Base-by-base conservation (phyloP, 1,139 yeast genomes). In the Blastobotrys illinoisensis region DNA sequence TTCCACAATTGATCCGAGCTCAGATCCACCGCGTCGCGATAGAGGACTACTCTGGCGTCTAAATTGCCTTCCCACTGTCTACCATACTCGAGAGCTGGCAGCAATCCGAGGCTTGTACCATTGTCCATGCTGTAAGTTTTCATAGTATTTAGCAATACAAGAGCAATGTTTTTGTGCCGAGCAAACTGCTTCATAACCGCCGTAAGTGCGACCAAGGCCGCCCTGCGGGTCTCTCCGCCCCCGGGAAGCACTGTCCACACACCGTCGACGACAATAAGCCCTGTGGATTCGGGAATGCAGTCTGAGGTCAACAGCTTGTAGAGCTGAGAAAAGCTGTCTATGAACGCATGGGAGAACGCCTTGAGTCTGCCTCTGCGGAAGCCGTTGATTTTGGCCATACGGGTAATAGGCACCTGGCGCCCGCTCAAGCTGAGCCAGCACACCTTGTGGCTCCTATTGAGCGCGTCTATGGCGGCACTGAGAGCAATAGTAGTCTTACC, bases 401-500 rank as follows among this genome's bases (percentile, higher is more conserved):
- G 19, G 4, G 47, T 21, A 5, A 52, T 26, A 1, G 63, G 59
- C 26, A 58, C 20, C 36, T 56, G 51, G 11, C 48, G 44, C 20
- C 45, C 47, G 26, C 52, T 52, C 23, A 54, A 53, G 49, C 57
- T 54, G 28, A 62, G 46, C 65, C 65, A 62, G 14, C 59, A 51
- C 14, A 58, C 63, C 20, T 54, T 52, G 28, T 56, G 58, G 14
- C 55, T 55, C 45, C 60, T 40, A 26, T 36, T 32, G 13, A 60
- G 45, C 6, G 62, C 62, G 64, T 86, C 89, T 3, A 93, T 91
- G 1, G 95, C 93, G 40, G 87, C 73, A 0, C 91, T 88, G 67
- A 86, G 84, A 4, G 95, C 95, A 54, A 88, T 82, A 0, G 91
- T 82, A 0, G 95, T 88, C 65, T 88, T 88, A 68, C 96, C 96